Evolutionary conservation across 2,329 filamentous ascomycete species (phyloP), one percentile per base, ranked within the genome.

Genomic region (Neoscytalidium dimidiatum): DNA sequence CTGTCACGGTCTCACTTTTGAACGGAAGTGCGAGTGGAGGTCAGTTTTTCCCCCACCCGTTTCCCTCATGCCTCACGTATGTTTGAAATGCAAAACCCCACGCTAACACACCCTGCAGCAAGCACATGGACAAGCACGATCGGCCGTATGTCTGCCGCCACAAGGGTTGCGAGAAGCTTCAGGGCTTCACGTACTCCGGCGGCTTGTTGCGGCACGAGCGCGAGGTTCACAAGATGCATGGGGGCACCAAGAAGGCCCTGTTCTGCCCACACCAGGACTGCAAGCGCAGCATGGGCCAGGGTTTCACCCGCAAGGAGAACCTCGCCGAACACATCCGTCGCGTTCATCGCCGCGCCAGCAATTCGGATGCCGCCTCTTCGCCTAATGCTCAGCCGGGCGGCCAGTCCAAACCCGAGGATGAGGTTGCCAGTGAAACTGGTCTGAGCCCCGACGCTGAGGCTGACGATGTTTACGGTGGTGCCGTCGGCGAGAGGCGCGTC

Each of bases 101-200:
- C 21, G 21, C 43, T 58, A 35, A 41, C 58, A 17, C 38, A 8
- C 62, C 51, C 64, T 66, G 38, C 61, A 96, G 92, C 75, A 97
- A 98, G 81, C 94, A 98, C 76, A 97, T 97, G 94, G 94, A 98
- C 80, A 97, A 97, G 77, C 94, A 98, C 76, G 93, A 97, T 71
- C 86, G 94, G 13, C 94, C 94, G 1, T 98, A 97, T 75, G 91
- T 93, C 72, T 98, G 94, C 77, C 84, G 82, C 23, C 88, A 90
- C 48, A 84, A 87, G n/a, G 91, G 90, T 41, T 97, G 94, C 78
- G 92, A 94, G 72, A 97, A 97, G 72, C 85, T 97, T 0, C 91
- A 92, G 61, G 94, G 94, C 1, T 98, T 98, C 77, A 98, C 94
- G 0, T 98, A 98, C 75, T 94, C 92, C 0, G 94, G 94, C 17